A percentile compares a stretch with the other conserved stretches of the same genome.
phyloP scores from a whole-genome alignment of 208 protist genomes.

The Leishmania martiniquensis region DNA sequence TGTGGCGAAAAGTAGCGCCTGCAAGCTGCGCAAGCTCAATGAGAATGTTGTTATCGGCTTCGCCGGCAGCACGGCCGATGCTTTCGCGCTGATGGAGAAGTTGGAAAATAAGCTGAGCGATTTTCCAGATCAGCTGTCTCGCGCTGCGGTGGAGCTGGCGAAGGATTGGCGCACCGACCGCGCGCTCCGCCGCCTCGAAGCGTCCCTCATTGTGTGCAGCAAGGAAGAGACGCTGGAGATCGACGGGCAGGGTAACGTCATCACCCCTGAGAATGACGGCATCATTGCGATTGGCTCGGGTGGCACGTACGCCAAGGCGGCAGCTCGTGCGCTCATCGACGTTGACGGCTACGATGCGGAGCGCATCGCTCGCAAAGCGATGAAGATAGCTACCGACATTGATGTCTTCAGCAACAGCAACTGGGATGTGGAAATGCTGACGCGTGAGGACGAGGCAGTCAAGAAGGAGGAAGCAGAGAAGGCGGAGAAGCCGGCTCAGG shows the following conservation, averaged over 20 bases:
- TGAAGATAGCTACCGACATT: conserved; percentile 96
- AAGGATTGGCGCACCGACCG: conserved; percentile 97
- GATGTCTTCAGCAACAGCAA: conserved; percentile 97
- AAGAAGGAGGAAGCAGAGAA: conserved; percentile 36
- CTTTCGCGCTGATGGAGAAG: conserved; percentile 96
- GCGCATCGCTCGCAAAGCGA: conserved; percentile 92
- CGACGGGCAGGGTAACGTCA: conserved; percentile 95
- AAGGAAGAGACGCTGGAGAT: conserved; percentile 92
- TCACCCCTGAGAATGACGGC: conserved; percentile 94
- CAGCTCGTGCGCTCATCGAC: conserved; percentile 93
- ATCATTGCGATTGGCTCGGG: conserved; percentile 95
- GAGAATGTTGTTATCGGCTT: conserved; percentile 93
- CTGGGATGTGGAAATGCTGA: conserved; percentile 92
- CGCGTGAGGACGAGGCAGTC: conserved; percentile 29
- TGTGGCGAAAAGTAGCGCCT: conserved; percentile 87
- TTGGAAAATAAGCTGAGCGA: conserved; percentile 94
- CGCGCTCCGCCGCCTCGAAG: conserved; percentile 93
- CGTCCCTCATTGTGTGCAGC: conserved; percentile 93
- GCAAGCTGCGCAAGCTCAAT: conserved; percentile 81
- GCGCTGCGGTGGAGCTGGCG: conserved; percentile 94
- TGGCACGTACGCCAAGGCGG: conserved; percentile 94
- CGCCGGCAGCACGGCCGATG: conserved; percentile 94
- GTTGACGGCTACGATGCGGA: conserved; percentile 89
- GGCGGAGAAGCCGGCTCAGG: conserved; percentile 8
- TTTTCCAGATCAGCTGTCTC: conserved; percentile 93